These are phyloP conservation scores for Yamadazyma olivae DNA, from an alignment of 805 yeast species.

Conservation along the genomic window DNA sequence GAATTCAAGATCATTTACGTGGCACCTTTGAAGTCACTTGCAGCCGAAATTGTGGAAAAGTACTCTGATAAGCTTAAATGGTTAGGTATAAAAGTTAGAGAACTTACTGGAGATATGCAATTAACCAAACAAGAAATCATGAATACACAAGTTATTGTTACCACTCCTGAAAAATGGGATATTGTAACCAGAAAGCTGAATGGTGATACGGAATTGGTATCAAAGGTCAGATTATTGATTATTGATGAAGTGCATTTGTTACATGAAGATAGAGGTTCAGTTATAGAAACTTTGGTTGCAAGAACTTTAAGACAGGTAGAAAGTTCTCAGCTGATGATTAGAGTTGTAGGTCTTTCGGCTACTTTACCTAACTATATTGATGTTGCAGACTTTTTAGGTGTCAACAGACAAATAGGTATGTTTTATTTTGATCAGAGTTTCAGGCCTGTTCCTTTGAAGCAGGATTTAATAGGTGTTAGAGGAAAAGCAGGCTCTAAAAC, in stretches of 20 bases:
- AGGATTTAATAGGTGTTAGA: slow-evolving; percentile 79
- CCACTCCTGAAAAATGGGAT: slow-evolving; percentile 99
- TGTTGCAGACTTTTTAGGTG: slow-evolving; percentile 93
- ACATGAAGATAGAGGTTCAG: slow-evolving; percentile 98
- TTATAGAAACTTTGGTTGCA: slow-evolving; percentile 91
- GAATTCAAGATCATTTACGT: slow-evolving; percentile 88
- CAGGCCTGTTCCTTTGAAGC: slow-evolving; percentile 91
- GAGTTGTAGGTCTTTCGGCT: slow-evolving; percentile 93
- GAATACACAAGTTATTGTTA: slow-evolving; percentile 78
- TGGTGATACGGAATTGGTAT: slow-evolving; percentile 82
- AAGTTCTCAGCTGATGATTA: slow-evolving; percentile 86
- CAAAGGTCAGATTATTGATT: slow-evolving; percentile 79
- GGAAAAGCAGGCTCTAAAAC: slow-evolving; percentile 81
- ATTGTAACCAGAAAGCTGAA: slow-evolving; percentile 91
- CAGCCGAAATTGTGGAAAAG: slow-evolving; percentile 95
- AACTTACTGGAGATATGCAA: slow-evolving; percentile 87
- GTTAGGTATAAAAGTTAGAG: slow-evolving; percentile 84
- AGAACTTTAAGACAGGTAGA: slow-evolving; percentile 94
- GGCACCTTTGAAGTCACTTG: slow-evolving; percentile 92
- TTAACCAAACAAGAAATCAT: slow-evolving; percentile 72
- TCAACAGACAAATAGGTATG: slow-evolving; percentile 86
- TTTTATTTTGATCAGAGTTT: slow-evolving; percentile 91
- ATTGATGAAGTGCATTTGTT: slow-evolving; percentile 96
- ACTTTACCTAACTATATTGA: slow-evolving; percentile 89
- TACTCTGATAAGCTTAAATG: slow-evolving; percentile 73